Conservation (phyloP, 228 moss, liverwort and hornwort species). For the Sphagnum magellanicum region DNA sequence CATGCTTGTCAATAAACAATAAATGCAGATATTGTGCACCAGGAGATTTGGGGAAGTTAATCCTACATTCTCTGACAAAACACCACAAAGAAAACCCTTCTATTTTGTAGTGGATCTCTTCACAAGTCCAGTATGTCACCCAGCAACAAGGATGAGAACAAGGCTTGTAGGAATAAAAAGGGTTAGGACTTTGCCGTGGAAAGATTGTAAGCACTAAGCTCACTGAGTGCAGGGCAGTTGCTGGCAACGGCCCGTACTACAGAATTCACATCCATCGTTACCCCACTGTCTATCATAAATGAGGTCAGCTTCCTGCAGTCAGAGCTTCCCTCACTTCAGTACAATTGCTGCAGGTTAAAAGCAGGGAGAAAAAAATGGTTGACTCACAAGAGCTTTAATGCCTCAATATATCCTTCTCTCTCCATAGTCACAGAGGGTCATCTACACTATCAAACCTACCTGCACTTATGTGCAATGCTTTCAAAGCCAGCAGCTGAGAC, state of each 20-base stretch:
- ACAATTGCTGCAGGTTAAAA: constrained; percentile 1
- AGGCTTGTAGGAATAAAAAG: neutral
- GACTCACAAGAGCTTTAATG: neutral
- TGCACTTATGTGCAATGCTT: constrained; percentile 30
- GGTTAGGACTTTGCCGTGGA: constrained; percentile 22
- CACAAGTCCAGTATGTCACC: too few relatives aligned
- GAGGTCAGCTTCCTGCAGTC: constrained; percentile 49
- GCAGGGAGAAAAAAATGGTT: neutral
- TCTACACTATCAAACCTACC: constrained; percentile 6
- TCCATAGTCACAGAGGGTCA: too few relatives aligned
- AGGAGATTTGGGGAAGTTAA: too few relatives aligned
- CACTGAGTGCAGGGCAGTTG: constrained; percentile 50
- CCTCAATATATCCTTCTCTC: neutral
- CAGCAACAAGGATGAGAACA: too few relatives aligned
- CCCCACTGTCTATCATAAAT: constrained; percentile 61
- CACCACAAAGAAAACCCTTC: too few relatives aligned
- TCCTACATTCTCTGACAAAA: too few relatives aligned
- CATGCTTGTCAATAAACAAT: too few relatives aligned
- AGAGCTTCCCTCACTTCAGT: constrained; percentile 1
- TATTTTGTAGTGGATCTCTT: too few relatives aligned
- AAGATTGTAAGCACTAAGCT: constrained; percentile 69
- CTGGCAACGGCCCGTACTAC: constrained; percentile 50
- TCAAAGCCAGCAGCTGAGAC: constrained; percentile 49
- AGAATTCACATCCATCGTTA: constrained; percentile 49
- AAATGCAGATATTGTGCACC: too few relatives aligned